Base-by-base conservation (phyloP, 768 basidiomycete genomes). In the Gloeophyllum trabeum region DNA sequence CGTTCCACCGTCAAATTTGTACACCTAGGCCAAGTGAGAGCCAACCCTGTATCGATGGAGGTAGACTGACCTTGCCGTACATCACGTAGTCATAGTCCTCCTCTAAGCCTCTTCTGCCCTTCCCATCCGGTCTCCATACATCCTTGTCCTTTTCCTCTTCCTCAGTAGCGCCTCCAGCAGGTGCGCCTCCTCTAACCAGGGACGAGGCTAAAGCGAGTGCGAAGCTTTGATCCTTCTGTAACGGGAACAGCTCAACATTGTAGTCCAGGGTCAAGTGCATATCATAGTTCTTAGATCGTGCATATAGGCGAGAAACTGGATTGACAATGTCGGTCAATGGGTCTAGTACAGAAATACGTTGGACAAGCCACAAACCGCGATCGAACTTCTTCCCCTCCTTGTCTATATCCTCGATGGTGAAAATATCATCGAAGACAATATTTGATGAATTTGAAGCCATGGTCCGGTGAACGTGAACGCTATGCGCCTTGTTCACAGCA, bases 11-110 rank as follows among this genome's bases (percentile, higher is more conserved):
- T 99, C 94, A 58, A 94, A 96, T 59, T 92, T 92, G 71, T 99
- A 99, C 38, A 97, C 87, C 90, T 94, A 32, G 40, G 45, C 39
- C 5, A 6, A 24, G n/a, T 19, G 22, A 24, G 6, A 43, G 23
- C 6, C 5, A 24, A 34, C 16, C n/a, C 4, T 16, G 22, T 6
- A 3, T 26, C 20, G 25, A 10, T 24, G 6, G 24, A n/a, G 20
- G 10, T 10, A 32, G 19, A 20, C 70, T 44, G 49, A 93, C 91
- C 79, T 93, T 98, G 24, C 94, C 94, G 59, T 89, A 92, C 92
- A 97, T 97, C 50, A 99, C 94, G 67, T 98, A 99, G 55, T 97
- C 93, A 54, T 91, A 99, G 50, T 98, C 92, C 45, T 91, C 85
- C 48, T 97, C 94, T 21, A 99, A 59, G 7, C 81, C 93, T 56